Evolutionary conservation across 2,329 filamentous ascomycete species (phyloP).

Genomic region (Fusarium miscanthi): DNA sequence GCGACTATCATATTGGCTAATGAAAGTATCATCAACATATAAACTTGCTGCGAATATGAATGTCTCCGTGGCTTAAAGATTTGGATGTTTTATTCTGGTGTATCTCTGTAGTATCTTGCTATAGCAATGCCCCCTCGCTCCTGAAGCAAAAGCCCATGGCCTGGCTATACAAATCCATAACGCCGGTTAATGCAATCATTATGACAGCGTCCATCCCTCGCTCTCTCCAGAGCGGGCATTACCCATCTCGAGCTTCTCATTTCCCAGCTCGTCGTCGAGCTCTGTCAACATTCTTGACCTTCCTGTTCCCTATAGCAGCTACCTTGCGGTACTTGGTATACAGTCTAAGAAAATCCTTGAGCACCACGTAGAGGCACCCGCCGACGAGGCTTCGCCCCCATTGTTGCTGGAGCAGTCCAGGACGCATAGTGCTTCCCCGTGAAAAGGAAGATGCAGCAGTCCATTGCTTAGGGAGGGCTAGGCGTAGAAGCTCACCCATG

Average conservation of each 20-base stretch:
- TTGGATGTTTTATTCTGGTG: constrained; percentile 6
- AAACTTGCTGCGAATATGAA: background rate
- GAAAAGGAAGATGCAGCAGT: constrained; percentile 56
- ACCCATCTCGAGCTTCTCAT: constrained; percentile 7
- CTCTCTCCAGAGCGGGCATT: constrained; percentile 12
- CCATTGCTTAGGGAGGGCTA: constrained; percentile 75
- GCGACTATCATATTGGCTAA: background rate
- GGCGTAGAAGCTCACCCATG: constrained; percentile 79
- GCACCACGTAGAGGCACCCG: constrained; percentile 86
- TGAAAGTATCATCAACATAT: too few species aligned
- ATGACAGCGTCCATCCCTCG: background rate
- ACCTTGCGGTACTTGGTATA: constrained; percentile 73
- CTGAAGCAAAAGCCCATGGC: background rate
- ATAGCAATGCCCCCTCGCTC: background rate
- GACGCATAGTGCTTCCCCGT: constrained; percentile 52
- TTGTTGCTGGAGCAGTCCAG: constrained; percentile 79
- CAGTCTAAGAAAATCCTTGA: constrained; percentile 74
- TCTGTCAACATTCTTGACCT: constrained; percentile 63
- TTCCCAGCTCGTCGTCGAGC: constrained; percentile 55
- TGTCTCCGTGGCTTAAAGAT: background rate
- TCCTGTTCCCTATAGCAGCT: constrained; percentile 64
- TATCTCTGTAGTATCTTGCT: constrained; percentile 11
- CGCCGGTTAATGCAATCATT: constrained; percentile 36
- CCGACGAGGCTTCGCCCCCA: constrained; percentile 93
- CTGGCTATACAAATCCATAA: constrained; percentile 27